Base-by-base conservation (phyloP, 176 grass and related monocot species). In the Luzula sylvatica region DNA sequence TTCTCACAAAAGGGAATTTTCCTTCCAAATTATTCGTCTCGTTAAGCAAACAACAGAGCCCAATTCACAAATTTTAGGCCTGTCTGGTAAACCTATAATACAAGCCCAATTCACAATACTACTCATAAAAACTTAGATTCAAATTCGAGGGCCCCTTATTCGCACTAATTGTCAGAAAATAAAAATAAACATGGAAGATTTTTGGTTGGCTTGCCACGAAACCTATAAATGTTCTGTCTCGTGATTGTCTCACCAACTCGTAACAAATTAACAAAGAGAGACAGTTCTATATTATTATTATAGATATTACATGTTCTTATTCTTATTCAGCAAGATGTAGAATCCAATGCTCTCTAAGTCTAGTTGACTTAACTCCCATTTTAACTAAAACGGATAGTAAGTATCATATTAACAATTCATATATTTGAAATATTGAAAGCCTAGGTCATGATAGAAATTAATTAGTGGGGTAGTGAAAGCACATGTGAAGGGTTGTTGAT, bases 281-380 rank as follows among this genome's bases (percentile, higher is more conserved):
- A 23, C 49, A n/a, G n/a, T 7, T 20, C 49, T 23, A 11, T 23
- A n/a, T n/a, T n/a, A n/a, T n/a, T n/a, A 12, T 53, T 44, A 23
- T 35, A 26, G 22, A 45, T 41, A 61, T 39, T 17, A 23, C 39
- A 26, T 64, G 30, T 35, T 35, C 13, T 45, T 64, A 30, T 50
- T 27, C 15, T 63, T 63, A 30, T 17, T 68, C 26, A 68, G 7
- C 6, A 47, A 38, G 16, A 42, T 17, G 35, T 42, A 44, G 35
- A 21, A 69, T 69, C 65, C 65, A 56, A 68, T 68, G 65, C 50
- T 29, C 17, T 42, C 1, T 35, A 8, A 25, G 53, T 69, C 1
- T 35, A 8, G 28, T 68, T 69, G 51, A 46, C 51, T 25, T 52
- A 48, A 49, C 2, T 52, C 15, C 25, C 13, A 55, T 9, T 7